Base-by-base conservation (phyloP, 2,329 filamentous ascomycete genomes). In the Simplicillium sp. region DNA sequence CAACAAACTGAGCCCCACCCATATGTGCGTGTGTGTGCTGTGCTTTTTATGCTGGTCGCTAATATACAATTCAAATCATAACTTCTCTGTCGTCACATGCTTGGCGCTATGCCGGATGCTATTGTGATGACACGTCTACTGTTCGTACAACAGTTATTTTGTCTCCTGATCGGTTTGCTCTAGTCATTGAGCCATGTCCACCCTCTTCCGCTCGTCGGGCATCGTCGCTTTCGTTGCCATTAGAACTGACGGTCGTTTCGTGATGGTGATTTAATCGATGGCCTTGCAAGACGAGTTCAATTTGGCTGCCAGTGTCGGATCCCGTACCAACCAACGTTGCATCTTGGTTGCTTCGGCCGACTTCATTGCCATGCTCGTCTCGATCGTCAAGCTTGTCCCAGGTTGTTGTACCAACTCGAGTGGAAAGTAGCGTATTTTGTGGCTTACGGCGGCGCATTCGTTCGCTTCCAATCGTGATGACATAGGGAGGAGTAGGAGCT, bases 361-460 rank as follows among this genome's bases (percentile, higher is more conserved):
- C 16, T 11, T 20, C 17, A 11, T 33, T 13, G 13, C 15, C 12
- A 7, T 13, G 31, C 15, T 33, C 31, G 31, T 37, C 36, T 11
- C 34, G 34, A 12, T 58, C 56, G 3, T 59, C 56, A 14, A 56
- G 18, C 40, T 57, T 57, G 5, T 57, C 49, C 56, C 56, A 59
- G 4, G 46, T 33, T 0, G 54, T 55, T 6, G 47, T 48, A n/a
- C 49, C 48, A n/a, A 44, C 31, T 13, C 34, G 47, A 2, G 49
- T 48, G 20, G 45, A 44, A 33, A 43, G 35, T 11, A 48, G 33
- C 4, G 45, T 37, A 25, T 29, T 38, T 18, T 42, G 42, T 4
- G 45, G 46, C 16, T 50, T 46, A 13, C 31, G 41, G 5, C 31
- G 12, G 3, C 36, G 28, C 37, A 40, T 48, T 11, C 44, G 46